These are phyloP conservation scores for Dichomitus squalens DNA, from an alignment of 1,284 basidiomycete genomes.

Conservation along the genomic window DNA sequence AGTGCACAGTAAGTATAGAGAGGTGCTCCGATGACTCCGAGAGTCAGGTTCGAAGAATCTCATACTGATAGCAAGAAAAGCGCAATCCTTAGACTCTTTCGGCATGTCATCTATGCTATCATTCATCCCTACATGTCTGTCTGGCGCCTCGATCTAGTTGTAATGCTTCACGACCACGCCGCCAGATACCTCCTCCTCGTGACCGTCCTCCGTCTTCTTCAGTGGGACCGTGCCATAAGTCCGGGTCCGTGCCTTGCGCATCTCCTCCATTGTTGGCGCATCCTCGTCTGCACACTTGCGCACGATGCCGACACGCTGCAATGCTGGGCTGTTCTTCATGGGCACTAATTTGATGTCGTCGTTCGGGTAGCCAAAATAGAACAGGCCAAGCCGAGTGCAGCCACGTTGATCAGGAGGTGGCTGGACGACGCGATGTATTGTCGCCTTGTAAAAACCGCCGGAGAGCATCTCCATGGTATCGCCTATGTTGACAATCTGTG, in stretches of 20 bases:
- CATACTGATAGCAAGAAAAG: background rate
- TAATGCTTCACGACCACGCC: conserved; percentile 39
- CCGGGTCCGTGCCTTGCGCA: conserved; percentile 41
- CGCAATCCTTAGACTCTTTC: background rate
- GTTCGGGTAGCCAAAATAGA: conserved; percentile 43
- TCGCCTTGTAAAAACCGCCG: conserved; percentile 46
- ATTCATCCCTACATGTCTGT: too few relatives aligned
- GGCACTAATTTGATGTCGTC: conserved; percentile 34
- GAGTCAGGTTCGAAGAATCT: background rate
- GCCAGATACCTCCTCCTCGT: conserved; percentile 38
- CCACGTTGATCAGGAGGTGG: conserved; percentile 51
- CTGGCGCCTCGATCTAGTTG: conserved; percentile 30
- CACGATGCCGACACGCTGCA: conserved; percentile 36
- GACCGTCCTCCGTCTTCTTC: conserved; percentile 28
- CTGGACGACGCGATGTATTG: conserved; percentile 45
- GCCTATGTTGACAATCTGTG: conserved; percentile 44
- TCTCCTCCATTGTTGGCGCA: conserved; percentile 42
- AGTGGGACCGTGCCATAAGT: conserved; percentile 37
- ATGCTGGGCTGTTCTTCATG: conserved; percentile 32
- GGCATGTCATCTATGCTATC: background rate
- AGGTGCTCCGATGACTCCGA: background rate
- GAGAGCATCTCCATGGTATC: conserved; percentile 46
- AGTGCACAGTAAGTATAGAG: background rate
- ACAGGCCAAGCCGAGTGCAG: conserved; percentile 42
- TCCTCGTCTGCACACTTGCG: conserved; percentile 34